These are phyloP conservation scores for Dimocarpus longan DNA, from an alignment of 345 rosid species.

Conservation along the genomic window DNA sequence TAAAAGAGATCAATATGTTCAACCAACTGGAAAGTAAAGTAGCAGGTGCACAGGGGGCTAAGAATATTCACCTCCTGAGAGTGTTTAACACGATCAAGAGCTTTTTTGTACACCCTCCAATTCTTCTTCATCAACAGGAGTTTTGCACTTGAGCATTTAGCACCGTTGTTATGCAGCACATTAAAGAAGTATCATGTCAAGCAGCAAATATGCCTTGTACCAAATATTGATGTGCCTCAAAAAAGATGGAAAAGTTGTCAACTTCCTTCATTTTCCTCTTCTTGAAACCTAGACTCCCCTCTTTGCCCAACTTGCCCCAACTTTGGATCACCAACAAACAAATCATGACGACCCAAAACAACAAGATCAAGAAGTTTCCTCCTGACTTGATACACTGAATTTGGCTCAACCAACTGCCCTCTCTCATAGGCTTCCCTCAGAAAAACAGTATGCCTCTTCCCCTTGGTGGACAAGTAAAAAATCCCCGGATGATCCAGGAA, in stretches of 20 bases:
- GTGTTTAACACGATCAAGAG: background rate
- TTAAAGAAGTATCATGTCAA: background rate
- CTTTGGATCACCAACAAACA: conserved; percentile 32
- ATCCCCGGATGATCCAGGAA: conserved; percentile 93
- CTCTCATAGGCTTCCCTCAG: conserved; percentile 89
- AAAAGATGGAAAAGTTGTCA: background rate
- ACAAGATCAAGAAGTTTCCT: conserved; percentile 88
- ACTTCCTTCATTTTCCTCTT: conserved; percentile 19
- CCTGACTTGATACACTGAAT: conserved; percentile 68
- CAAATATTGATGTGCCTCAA: background rate
- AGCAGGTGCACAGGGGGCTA: background rate
- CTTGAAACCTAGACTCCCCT: conserved; percentile 25
- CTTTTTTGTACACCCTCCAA: background rate
- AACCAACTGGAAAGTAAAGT: background rate
- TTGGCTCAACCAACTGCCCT: conserved; percentile 61
- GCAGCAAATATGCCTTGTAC: background rate
- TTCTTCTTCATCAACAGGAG: background rate
- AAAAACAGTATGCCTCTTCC: conserved; percentile 79
- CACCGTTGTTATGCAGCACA: background rate
- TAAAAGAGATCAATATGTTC: background rate
- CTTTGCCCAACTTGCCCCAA: conserved; percentile 13
- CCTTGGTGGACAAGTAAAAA: conserved; percentile 82
- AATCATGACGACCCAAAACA: conserved; percentile 60
- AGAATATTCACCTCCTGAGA: background rate
- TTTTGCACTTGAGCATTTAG: background rate